Evolutionary conservation across 495 filamentous ascomycete species (phyloP), one percentile per base, ranked within the genome.

Genomic region (Annulohypoxylon bovei): DNA sequence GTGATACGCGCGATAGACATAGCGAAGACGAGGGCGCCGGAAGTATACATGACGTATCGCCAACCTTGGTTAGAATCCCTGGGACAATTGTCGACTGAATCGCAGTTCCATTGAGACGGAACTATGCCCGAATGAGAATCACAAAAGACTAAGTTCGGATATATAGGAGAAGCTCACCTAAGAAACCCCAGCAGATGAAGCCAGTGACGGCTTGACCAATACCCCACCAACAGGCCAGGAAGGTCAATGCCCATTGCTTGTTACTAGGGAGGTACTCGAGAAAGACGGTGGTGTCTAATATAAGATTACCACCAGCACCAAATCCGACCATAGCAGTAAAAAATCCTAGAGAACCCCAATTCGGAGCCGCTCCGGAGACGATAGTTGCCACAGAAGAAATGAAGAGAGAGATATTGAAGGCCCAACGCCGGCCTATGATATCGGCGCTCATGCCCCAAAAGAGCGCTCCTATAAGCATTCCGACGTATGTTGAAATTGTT

Each of bases 401-500:
- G 25, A 91, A 85, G 37, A 91, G 63, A 64, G 85, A 76, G 37
- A 92, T 69, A 72, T 96, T 95, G 80, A 95, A 96, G 3, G 92
- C 92, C 81, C 86, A 89, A 44, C 86, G 81, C 22, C 92, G 86
- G 20, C 93, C 92, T 71, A 88, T 80, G 81, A 91, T 79, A 72
- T 92, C 91, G 40, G 90, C 92, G 40, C 90, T 87, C 47, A 94
- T 85, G 0, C 92, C 92, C 92, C 92, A 94, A 74, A 93, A 93
- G 2, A 93, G 76, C 0, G 93, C 92, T 0, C 92, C 93, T 2
- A 88, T 70, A 1, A 93, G 79, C 57, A 96, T 84, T 1, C 93
- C 92, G 52, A 91, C 85, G 67, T 91, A 91, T 0, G 85, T 84
- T 11, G 89, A 86, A 59, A 91, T 85, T 2, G 87, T 90, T 65